Percentiles rank a stretch among this genome's conserved stretches.
Evolutionary conservation across 331 rosid genomes (phyloP).

Genomic region (Phaseolus coccineus): DNA sequence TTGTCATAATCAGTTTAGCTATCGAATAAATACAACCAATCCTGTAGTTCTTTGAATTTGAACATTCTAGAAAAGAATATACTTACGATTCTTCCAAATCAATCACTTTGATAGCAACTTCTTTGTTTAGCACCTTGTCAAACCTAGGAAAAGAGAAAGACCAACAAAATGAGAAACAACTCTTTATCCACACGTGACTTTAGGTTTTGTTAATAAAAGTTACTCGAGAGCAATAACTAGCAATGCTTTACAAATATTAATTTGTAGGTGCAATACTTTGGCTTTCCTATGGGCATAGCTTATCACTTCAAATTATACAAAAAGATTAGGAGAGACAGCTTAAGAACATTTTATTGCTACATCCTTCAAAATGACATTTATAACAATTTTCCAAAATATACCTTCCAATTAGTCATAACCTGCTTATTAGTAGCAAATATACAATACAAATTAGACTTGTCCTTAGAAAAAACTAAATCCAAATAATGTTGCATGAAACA

Average conservation of each 20-base stretch:
- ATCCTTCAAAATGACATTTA: slow-evolving; percentile 9
- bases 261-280: not conserved
- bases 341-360: slow-evolving; percentile 4
- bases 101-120: slow-evolving; percentile 90
- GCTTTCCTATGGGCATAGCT: not conserved
- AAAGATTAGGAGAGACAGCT: not conserved
- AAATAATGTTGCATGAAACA: not conserved
- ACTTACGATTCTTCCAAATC: slow-evolving; percentile 99
- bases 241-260: not conserved
- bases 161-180: slow-evolving; percentile 37
- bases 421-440: slow-evolving; percentile 1
- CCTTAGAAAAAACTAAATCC: not conserved
- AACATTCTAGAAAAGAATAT: slow-evolving; percentile 29
- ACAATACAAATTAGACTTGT: not conserved
- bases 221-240: slow-evolving; percentile 14
- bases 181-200: not conserved
- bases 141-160: slow-evolving; percentile 64
- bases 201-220: slow-evolving; percentile 25
- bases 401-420: slow-evolving; percentile 16
- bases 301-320: not conserved
- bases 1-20: slow-evolving; percentile 7
- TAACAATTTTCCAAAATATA: not conserved
- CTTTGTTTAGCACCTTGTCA: slow-evolving; percentile 89
- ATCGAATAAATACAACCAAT: slow-evolving; percentile 7
- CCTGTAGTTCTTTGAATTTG: not conserved